Base-by-base conservation (phyloP, 208 protist genomes). In the Wallacemonas rigidus region DNA sequence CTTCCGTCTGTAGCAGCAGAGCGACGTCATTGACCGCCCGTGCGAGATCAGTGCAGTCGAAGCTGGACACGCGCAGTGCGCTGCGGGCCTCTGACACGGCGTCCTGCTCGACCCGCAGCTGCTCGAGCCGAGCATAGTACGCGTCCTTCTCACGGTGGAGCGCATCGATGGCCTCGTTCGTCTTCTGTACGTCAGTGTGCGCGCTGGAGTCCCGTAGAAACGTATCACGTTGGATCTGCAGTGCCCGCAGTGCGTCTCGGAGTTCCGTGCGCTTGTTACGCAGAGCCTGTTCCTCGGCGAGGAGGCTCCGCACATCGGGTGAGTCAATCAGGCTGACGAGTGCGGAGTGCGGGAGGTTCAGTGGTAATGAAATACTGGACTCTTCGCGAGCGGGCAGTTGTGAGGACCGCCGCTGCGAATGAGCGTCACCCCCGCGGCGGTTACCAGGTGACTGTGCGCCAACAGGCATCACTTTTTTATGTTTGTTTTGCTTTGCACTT, bases 231-330 rank as follows among this genome's bases (percentile, higher is more conserved):
- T n/a, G 51, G 2, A 50, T 35, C 53, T 77, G 64, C 1, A 80
- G 8, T 11, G 15, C 57, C 15, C 60, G 77, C 71, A 76, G 63
- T 7, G 14, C 36, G 14, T 77, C 76, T 14, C 67, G 74, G 7
- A 82, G 40, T 1, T 11, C 45, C 0, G 4, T 1, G 17, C 60
- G 68, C 63, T 78, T 54, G 8, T 55, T 67, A n/a, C 75, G 80
- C 17, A 91, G 76, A 7, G 14, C 41, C 55, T 73, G 40, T 40
- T 81, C 76, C 36, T 87, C 79, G 12, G 47, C 26, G 0, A 91
- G 39, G 0, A 79, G 57, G 1, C 1, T 43, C 2, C 54, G 70
- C 38, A 77, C 48, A 17, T 15, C 7, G 14, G 14, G 38, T 38
- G 83, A 76, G 15, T 61, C n/a, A 60, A 86, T 74, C 6, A 69